Conservation (phyloP, 192 early-diverging fungal genomes). For the Paraglomus brasilianum region DNA sequence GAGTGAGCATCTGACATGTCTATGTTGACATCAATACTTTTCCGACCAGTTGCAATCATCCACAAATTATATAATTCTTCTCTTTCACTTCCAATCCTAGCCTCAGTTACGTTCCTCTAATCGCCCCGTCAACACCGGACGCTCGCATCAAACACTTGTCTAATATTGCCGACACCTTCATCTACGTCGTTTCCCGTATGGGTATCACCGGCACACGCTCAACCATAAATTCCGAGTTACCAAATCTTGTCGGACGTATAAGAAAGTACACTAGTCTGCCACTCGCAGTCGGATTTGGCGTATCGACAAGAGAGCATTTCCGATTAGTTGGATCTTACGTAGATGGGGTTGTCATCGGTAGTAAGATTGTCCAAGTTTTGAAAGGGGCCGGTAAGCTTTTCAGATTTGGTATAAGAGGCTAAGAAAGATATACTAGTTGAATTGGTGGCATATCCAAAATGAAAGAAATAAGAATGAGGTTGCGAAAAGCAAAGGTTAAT, state of each 20-base stretch:
- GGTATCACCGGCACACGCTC: slow-evolving; percentile 90
- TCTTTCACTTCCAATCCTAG: slow-evolving; percentile 32
- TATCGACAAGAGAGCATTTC: slow-evolving; percentile 88
- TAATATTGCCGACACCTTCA: slow-evolving; percentile 85
- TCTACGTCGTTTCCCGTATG: slow-evolving; percentile 92
- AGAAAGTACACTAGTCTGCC: slow-evolving; percentile 77
- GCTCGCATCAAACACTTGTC: slow-evolving; percentile 76
- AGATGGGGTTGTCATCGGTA: slow-evolving; percentile 96
- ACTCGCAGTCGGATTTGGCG: slow-evolving; percentile 97
- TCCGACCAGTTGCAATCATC: not conserved
- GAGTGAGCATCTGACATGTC: not conserved
- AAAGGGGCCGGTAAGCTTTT: slow-evolving; percentile 53
- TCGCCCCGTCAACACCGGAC: slow-evolving; percentile 92
- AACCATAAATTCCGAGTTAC: slow-evolving; percentile 67
- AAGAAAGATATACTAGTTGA: not conserved
- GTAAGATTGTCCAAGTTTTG: slow-evolving; percentile 82
- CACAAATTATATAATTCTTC: not conserved
- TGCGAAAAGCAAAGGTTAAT: not conserved
- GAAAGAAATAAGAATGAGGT: not conserved
- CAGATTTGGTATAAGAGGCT: not conserved
- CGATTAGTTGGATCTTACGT: slow-evolving; percentile 77
- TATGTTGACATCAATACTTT: not conserved
- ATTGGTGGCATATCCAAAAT: no score
- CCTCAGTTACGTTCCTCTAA: slow-evolving; percentile 83
- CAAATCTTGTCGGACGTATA: slow-evolving; percentile 72